These are phyloP conservation scores for Brassica napus DNA, from an alignment of 345 rosid genomes.

Conservation along the genomic window DNA sequence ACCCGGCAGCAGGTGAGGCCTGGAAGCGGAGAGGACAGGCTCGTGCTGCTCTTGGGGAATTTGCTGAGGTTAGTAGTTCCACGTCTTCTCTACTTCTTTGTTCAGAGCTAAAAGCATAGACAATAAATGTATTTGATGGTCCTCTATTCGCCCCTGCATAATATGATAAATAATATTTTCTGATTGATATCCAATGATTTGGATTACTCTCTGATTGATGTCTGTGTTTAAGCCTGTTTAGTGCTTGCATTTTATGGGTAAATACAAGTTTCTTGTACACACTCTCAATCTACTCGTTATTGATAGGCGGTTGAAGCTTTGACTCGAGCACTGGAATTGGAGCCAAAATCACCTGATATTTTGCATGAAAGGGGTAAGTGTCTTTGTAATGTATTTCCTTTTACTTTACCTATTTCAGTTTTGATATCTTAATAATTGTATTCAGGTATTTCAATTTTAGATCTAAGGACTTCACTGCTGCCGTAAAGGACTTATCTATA, in stretches of 20 bases:
- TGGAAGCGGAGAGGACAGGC: slow-evolving; percentile 99
- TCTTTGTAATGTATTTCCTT: slow-evolving; percentile 18
- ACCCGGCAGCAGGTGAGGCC: slow-evolving; percentile 95
- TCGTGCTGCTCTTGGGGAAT: slow-evolving; percentile 92
- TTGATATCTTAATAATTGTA: slow-evolving; percentile 5
- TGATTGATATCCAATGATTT: background rate
- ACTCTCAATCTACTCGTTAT: slow-evolving; percentile 30
- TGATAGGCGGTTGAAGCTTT: slow-evolving; percentile 88
- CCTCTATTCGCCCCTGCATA: slow-evolving; percentile 5
- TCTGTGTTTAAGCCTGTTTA: slow-evolving; percentile 20
- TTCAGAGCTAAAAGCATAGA: slow-evolving; percentile 11
- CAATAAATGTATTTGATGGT: background rate
- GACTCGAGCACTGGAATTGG: slow-evolving; percentile 86
- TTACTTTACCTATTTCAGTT: slow-evolving; percentile 11
- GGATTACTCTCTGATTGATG: slow-evolving; percentile 16
- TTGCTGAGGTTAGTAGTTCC: slow-evolving; percentile 57
- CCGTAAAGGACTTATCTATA: slow-evolving; percentile 76
- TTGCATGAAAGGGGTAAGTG: slow-evolving; percentile 89
- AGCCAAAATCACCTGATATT: slow-evolving; percentile 83
- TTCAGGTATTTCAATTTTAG: slow-evolving; percentile 57
- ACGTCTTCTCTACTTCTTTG: background rate
- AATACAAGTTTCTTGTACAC: slow-evolving; percentile 21
- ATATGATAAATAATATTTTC: slow-evolving; percentile 15
- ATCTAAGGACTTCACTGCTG: slow-evolving; percentile 87
- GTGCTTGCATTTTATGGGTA: slow-evolving; percentile 15